phyloP scores from a whole-genome alignment of 495 filamentous ascomycete genomes.

The Penicillium silybi region DNA sequence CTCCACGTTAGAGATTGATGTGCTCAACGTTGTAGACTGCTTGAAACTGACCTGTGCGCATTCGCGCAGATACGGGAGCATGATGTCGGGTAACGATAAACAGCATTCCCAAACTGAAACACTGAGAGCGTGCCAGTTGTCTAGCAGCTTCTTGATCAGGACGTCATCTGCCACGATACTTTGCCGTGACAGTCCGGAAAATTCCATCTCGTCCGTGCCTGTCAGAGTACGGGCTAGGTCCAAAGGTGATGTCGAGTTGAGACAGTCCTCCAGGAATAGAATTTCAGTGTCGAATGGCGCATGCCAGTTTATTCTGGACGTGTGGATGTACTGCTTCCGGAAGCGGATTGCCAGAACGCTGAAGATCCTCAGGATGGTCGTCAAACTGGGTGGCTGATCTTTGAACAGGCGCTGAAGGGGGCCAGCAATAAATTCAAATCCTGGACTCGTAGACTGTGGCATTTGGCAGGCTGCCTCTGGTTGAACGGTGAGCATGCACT shows the following conservation, averaged over 20 bases:
- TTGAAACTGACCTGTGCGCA: slow-evolving; percentile 28
- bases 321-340: slow-evolving; percentile 33
- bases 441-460: slow-evolving; percentile 9
- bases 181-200: slow-evolving; percentile 23
- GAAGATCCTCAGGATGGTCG: slow-evolving; percentile 33
- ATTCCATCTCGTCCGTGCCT: slow-evolving; percentile 25
- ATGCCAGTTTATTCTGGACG: slow-evolving; percentile 34
- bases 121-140: slow-evolving; percentile 30
- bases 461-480: slow-evolving; percentile 11
- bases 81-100: slow-evolving; percentile 32
- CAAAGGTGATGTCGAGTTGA: slow-evolving; percentile 24
- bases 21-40: background rate
- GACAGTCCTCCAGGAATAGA: slow-evolving; percentile 33
- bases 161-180: slow-evolving; percentile 19
- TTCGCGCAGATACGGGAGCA: slow-evolving; percentile 29
- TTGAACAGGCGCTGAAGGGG: slow-evolving; percentile 38
- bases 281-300: slow-evolving; percentile 27
- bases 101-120: slow-evolving; percentile 42
- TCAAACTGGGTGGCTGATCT: slow-evolving; percentile 28
- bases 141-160: slow-evolving; percentile 14
- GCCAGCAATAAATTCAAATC: slow-evolving; percentile 37
- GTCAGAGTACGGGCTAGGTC: slow-evolving; percentile 32
- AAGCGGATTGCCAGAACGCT: slow-evolving; percentile 34
- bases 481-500: slow-evolving; percentile 24
- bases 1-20: slow-evolving; percentile 5